phyloP scores from a whole-genome alignment of 805 yeast genomes.

The Wickerhamia fluorescens region DNA sequence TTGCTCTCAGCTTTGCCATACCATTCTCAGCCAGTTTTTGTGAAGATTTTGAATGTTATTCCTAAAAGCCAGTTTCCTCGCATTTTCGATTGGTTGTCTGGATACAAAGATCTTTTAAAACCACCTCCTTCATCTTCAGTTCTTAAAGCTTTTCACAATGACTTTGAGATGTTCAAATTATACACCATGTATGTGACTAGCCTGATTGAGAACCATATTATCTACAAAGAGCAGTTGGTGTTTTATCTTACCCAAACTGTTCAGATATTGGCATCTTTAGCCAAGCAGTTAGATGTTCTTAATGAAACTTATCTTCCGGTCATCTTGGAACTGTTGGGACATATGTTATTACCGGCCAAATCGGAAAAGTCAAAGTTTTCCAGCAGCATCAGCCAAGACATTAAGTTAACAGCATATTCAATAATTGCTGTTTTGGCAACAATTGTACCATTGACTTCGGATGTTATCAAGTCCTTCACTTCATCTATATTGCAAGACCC shows the following conservation, averaged over 20 bases:
- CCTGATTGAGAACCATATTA: conserved; percentile 45
- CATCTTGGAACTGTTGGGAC: conserved; percentile 52
- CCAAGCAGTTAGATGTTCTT: conserved; percentile 37
- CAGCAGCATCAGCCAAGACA: conserved; percentile 35
- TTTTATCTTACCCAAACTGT: conserved; percentile 73
- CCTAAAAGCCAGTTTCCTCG: conserved; percentile 59
- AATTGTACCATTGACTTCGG: conserved; percentile 50
- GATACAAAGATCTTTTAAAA: conserved; percentile 57
- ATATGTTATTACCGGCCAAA: conserved; percentile 38
- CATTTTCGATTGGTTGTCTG: conserved; percentile 63
- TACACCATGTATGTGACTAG: conserved; percentile 51
- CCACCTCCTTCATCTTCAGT: conserved; percentile 64
- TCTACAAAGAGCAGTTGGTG: conserved; percentile 64
- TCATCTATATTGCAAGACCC: conserved; percentile 24
- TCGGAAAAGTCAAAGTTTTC: conserved; percentile 13
- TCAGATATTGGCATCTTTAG: conserved; percentile 58
- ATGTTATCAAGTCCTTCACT: conserved; percentile 25
- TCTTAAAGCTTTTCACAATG: conserved; percentile 62
- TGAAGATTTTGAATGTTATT: conserved; percentile 68
- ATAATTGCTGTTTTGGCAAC: conserved; percentile 70
- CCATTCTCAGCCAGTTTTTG: conserved; percentile 65
- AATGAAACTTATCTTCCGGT: conserved; percentile 45
- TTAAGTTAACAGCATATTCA: conserved; percentile 80
- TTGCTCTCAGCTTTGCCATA: conserved; percentile 75
- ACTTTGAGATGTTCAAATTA: conserved; percentile 58